These are phyloP conservation scores for Leucocoprinus sp. DNA, from an alignment of 768 basidiomycete genomes.

Conservation along the genomic window DNA sequence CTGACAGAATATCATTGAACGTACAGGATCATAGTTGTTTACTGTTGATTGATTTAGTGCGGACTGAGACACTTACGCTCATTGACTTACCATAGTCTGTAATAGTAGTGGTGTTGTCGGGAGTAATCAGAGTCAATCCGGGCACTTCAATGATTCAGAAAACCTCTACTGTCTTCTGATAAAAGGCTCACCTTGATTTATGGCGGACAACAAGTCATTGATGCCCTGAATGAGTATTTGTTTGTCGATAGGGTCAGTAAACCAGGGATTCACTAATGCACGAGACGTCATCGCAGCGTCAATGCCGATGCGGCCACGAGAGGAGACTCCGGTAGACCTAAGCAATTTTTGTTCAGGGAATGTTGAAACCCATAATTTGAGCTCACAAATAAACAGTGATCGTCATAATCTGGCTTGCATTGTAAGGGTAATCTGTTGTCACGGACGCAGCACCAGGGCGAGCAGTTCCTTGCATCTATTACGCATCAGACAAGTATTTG, in stretches of 20 bases:
- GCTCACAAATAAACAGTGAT: constrained; percentile 53
- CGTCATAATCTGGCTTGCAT: constrained; percentile 48
- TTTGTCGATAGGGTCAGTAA: constrained; percentile 51
- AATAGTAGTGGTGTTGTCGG: constrained; percentile 50
- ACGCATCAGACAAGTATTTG: not conserved
- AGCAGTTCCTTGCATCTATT: constrained; percentile 52
- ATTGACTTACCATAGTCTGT: constrained; percentile 36
- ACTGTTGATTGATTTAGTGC: constrained; percentile 19
- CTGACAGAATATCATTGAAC: too few relatives aligned
- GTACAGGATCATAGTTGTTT: constrained; percentile 28
- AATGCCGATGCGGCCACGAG: constrained; percentile 55
- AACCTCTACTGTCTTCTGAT: not conserved
- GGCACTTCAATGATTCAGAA: constrained; percentile 26
- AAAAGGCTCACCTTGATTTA: constrained; percentile 29
- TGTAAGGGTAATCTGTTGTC: constrained; percentile 42
- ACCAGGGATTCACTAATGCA: constrained; percentile 50
- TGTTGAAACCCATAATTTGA: not conserved
- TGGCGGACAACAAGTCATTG: constrained; percentile 35
- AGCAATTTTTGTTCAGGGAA: not conserved
- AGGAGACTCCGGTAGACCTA: constrained; percentile 51
- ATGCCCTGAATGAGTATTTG: constrained; percentile 40
- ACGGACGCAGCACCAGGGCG: constrained; percentile 51
- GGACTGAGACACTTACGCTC: not conserved
- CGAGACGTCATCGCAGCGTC: constrained; percentile 41
- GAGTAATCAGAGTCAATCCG: constrained; percentile 47